Evolutionary conservation across 352 stramenopile species (phyloP), one percentile per base, ranked within the genome.

Genomic region (Phytophthora agathidicida): DNA sequence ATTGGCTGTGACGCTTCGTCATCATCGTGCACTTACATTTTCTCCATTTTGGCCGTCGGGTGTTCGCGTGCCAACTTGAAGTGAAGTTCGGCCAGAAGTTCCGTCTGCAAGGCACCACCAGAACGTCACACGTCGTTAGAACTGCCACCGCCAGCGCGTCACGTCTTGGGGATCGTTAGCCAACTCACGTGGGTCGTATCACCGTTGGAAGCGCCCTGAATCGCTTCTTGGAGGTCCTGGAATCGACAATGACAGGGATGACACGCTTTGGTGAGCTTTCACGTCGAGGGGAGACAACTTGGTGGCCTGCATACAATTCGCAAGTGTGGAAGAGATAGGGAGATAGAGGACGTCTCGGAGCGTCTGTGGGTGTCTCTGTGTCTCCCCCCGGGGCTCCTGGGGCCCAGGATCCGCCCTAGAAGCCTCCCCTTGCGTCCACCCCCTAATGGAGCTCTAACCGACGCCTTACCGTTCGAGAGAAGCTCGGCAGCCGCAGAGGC

Each of bases 1-100:
- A 35, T 37, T 50, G 32, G 22, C 42, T 48, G 30, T 51, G 36
- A 13, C 41, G 36, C 48, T 10, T 65, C 27, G 23, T 38, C 57
- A 41, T 31, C 20, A 39, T 30, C 7, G 10, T 31, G 10, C 27
- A 81, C 79, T 31, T 46, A 92, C 84, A 94, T 92, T 74, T 80
- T 83, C 43, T 92, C 82, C 65, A 90, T 70, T 71, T 94, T 94
- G 20, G 85, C 71, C 50, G 75, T 77, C 23, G 65, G 75, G 42
- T 91, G 82, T 51, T 94, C 84, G 14, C 84, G 75, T 14, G 80
- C 71, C 36, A 94, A 68, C 71, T 92, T 91, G 59, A 83, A 94
- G 60, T 94, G 84, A 35, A 94, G 35, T 70, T 94, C 84, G 10
- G 84, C 84, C 44, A 94, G 57, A 24, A 94, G 60, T 60, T 83